Evolutionary conservation across 768 basidiomycete species (phyloP).

Genomic region (Suillus weaverae): DNA sequence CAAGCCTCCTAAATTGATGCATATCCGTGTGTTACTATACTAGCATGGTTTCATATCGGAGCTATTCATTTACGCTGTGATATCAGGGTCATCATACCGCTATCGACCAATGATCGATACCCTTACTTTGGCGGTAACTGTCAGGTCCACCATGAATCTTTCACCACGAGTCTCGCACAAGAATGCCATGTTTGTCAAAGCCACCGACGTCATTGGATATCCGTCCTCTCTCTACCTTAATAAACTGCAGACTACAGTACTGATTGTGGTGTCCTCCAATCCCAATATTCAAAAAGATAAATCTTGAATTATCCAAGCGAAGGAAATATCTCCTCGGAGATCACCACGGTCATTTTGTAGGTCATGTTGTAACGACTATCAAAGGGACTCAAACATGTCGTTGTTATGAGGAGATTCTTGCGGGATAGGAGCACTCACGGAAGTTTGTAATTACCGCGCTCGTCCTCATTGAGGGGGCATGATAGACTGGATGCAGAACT

Average conservation of each 20-base stretch:
- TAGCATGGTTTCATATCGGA: slow-evolving; percentile 1
- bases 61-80: not conserved
- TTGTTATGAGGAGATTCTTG: not conserved
- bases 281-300: not conserved
- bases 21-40: not conserved
- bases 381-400: not conserved
- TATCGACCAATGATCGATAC: slow-evolving; percentile 4
- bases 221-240: not conserved
- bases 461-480: not conserved
- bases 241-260: not conserved
- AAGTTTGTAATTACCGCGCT: slow-evolving; percentile 2
- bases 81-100: not conserved
- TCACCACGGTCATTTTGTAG: not conserved
- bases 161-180: not conserved
- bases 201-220: not conserved
- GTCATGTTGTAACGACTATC: not conserved
- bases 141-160: not conserved
- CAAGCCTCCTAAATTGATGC: not conserved
- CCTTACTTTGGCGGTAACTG: not conserved
- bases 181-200: not conserved
- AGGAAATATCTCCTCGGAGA: not conserved
- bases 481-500: not conserved
- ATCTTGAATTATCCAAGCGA: not conserved
- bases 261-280: not conserved
- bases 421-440: not conserved